phyloP scores from a whole-genome alignment of 2,329 filamentous ascomycete species.

The Aspergillus oerlinghausenensis region DNA sequence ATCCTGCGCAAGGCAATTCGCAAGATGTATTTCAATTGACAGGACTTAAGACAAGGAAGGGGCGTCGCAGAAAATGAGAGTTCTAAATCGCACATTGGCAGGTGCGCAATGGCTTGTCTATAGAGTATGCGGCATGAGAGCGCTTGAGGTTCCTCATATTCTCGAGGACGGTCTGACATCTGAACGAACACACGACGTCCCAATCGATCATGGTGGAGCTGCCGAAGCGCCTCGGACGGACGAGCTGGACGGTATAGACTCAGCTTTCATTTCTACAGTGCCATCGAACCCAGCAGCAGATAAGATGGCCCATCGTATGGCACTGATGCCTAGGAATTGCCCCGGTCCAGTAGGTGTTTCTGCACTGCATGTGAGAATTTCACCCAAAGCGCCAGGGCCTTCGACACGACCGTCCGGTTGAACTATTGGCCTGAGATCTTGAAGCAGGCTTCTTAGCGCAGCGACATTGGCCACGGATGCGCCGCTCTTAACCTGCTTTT shows the following conservation, averaged over 20 bases:
- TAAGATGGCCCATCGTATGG: conserved; percentile 61
- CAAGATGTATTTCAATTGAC: neutral
- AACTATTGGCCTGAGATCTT: conserved; percentile 37
- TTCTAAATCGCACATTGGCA: neutral
- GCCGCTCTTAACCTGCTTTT: conserved; percentile 26
- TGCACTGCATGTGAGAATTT: conserved; percentile 57
- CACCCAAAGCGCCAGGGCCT: conserved; percentile 47
- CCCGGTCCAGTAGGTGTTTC: conserved; percentile 45
- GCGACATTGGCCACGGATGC: conserved; percentile 25
- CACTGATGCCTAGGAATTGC: conserved; percentile 55
- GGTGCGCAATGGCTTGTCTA: neutral
- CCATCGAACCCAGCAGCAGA: conserved; percentile 56
- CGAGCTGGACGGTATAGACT: conserved; percentile 4
- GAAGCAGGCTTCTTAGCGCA: conserved; percentile 37
- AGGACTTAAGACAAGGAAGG: neutral
- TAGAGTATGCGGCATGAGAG: neutral
- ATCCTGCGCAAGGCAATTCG: neutral
- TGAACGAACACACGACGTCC: conserved; percentile 2
- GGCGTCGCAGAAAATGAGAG: neutral
- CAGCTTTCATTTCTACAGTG: conserved; percentile 23
- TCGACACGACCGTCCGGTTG: conserved; percentile 41
- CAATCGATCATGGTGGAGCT: conserved; percentile 3
- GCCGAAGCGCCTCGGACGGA: conserved; percentile 1
- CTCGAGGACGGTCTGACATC: neutral
- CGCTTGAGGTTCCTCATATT: neutral